Base-by-base conservation (phyloP, 805 yeast species). In the Brettanomyces naardenensis region DNA sequence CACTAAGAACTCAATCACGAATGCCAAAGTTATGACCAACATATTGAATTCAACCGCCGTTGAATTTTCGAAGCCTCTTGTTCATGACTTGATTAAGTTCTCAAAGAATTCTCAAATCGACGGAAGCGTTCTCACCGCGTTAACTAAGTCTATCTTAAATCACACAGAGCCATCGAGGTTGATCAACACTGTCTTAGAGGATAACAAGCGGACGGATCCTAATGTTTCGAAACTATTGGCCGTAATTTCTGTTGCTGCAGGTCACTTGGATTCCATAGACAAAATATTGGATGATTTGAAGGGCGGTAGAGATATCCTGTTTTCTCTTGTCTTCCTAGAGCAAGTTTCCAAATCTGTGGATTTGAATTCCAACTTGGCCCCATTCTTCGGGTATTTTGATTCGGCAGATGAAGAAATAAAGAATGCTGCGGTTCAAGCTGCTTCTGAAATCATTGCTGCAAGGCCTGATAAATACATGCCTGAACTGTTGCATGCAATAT, bases 381-480 rank as follows among this genome's bases (percentile, higher is more conserved):
- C 66, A 14, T 76, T 45, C 53, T 56, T 45, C 41, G 39, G 15
- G 48, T 59, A 41, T 51, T 68, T 42, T 18, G 51, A 50, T 7
- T 46, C 45, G 4, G 19, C 41, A 3, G 48, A 52, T 3, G 53
- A 62, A 9, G 69, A 68, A 27, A 49, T 69, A 4, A 65, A 64
- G 37, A 44, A 62, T 6, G 71, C 73, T 18, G 67, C 81, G 2
- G 71, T 81, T 1, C 66, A 68, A 35, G 65, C 80, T 0, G 51
- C 77, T 21, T 81, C 84, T 2, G 65, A 69, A 10, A 52, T 74
- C 19, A 61, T 71, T 7, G 57, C 68, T 3, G 57, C 58, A 27
- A 61, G 73, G 42, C 48, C 66, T 5, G 47, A 53, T 2, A 52
- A 44, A 4, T 65, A 68, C 39, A 48, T 74, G n/a, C 61, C 67